These are phyloP conservation scores for Chlamydomonas eustigma DNA, from an alignment of 139 green algal genomes.

Conservation along the genomic window DNA sequence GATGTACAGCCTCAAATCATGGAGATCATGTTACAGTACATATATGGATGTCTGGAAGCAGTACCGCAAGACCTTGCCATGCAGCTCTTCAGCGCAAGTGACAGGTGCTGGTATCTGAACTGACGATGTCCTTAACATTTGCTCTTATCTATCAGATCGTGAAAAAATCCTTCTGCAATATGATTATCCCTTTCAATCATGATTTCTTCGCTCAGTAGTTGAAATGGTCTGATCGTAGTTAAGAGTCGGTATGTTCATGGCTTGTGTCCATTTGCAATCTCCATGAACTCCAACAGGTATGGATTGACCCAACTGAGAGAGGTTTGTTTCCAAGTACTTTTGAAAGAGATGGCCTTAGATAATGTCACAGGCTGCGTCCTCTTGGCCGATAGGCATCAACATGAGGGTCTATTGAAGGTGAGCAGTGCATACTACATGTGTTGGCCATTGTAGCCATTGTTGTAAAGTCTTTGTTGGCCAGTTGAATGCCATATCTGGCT, in stretches of 20 bases:
- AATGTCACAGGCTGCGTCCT: slow-evolving; percentile 15
- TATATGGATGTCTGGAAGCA: slow-evolving; percentile 19
- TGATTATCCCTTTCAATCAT: no score
- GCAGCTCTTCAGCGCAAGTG: slow-evolving; percentile 16
- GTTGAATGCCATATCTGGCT: no score
- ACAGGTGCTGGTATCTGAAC: slow-evolving; percentile 7
- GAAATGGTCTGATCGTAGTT: no score
- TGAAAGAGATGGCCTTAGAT: slow-evolving; percentile 3
- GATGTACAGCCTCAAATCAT: slow-evolving; percentile 17
- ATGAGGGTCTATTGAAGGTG: slow-evolving; percentile 17
- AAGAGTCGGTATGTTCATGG: no score
- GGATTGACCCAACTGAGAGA: slow-evolving; percentile 4
- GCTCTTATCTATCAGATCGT: slow-evolving; percentile 1
- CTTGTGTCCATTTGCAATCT: no score
- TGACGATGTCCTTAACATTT: not conserved
- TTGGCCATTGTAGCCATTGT: no score
- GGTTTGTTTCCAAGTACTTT: slow-evolving; percentile 11
- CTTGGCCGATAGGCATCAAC: slow-evolving; percentile 17
- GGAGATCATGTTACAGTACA: slow-evolving; percentile 25
- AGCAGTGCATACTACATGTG: not conserved
- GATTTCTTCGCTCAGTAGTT: no score
- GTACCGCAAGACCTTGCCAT: slow-evolving; percentile 4
- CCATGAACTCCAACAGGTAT: slow-evolving; percentile 18
- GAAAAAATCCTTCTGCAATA: no score
- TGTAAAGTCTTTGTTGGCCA: no score